Base-by-base conservation (phyloP, 2,329 filamentous ascomycete genomes). In the Claviceps cyperi region DNA sequence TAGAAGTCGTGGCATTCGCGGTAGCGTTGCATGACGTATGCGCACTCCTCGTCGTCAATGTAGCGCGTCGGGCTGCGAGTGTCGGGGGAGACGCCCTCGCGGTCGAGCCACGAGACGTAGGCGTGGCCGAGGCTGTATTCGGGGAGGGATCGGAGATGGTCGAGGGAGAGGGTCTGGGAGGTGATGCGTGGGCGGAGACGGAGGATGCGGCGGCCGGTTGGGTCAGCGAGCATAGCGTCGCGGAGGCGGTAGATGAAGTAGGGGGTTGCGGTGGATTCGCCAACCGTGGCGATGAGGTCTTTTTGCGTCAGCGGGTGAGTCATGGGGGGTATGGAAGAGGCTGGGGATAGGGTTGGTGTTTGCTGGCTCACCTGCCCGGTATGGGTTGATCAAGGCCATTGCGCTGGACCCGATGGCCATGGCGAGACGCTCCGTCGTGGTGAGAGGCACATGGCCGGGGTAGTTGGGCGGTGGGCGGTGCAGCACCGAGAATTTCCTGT, bases 21-120 rank as follows among this genome's bases (percentile, higher is more conserved):
- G 67, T 98, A 98, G 49, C 92, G 81, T 72, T 97, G 92, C 86
- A 98, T 94, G 17, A 97, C 92, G 70, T 97, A 98, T 37, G 92
- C 92, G 64, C 90, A 94, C 68, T 98, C 92, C 58, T 85, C 83
- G 62, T 97, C 83, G 66, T 97, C 90, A 54, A 98, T 89, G 69
- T 94, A 97, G 48, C 86, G 80, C 40, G 98, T 92, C 2, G 67
- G 65, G 40, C 83, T 74, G 44, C 92, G 81, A 6, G 91, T 95
- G 66, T 98, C 92, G 1, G 92, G 92, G 8, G 86, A 86, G 14
- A 98, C 91, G 53, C 87, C 86, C 67, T 98, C 92, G 44, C 86
- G 79, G 66, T 96, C 89, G n/a, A 97, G 76, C 91, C 92, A 98
- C 49, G 74, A 76, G 8, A 83, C 86, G 68, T 97, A 98, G 47